Evolutionary conservation across 2,329 filamentous ascomycete genomes (phyloP).

Genomic region (Penicillium sclerotiorum): DNA sequence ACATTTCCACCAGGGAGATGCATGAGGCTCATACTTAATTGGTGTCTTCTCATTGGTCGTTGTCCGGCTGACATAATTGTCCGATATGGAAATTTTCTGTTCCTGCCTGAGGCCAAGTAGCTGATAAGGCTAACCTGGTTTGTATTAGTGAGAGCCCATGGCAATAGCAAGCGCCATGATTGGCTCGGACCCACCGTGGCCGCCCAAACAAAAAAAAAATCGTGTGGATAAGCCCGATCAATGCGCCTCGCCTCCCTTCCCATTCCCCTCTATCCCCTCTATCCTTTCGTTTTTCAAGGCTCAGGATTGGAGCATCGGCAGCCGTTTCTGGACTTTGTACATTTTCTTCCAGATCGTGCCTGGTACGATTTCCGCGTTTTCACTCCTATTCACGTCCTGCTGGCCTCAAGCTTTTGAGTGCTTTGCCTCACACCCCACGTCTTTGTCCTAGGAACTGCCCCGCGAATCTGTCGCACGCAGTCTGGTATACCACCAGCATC

Average conservation of each 20-base stretch:
- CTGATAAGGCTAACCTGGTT: constrained; percentile 18
- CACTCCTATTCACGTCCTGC: constrained; percentile 3
- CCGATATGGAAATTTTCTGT: constrained; percentile 1
- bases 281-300: not conserved
- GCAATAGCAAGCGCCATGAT: constrained; percentile 12
- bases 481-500: constrained; percentile 19
- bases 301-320: constrained; percentile 4
- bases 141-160: constrained; percentile 13
- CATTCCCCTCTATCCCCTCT: constrained; percentile 5
- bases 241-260: constrained; percentile 8
- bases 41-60: not conserved
- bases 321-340: constrained; percentile 14
- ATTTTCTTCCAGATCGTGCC: constrained; percentile 11
- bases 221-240: constrained; percentile 21
- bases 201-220: constrained; percentile 27
- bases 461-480: not conserved
- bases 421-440: not conserved
- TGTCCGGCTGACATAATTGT: not conserved
- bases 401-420: constrained; percentile 8
- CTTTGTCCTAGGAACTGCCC: constrained; percentile 1
- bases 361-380: not conserved
- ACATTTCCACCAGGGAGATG: not conserved
- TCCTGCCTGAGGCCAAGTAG: constrained; percentile 8
- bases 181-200: constrained; percentile 12
- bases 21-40: not conserved